Evolutionary conservation across 1,139 yeast genomes (phyloP).

Genomic region (Geotrichum candidum): DNA sequence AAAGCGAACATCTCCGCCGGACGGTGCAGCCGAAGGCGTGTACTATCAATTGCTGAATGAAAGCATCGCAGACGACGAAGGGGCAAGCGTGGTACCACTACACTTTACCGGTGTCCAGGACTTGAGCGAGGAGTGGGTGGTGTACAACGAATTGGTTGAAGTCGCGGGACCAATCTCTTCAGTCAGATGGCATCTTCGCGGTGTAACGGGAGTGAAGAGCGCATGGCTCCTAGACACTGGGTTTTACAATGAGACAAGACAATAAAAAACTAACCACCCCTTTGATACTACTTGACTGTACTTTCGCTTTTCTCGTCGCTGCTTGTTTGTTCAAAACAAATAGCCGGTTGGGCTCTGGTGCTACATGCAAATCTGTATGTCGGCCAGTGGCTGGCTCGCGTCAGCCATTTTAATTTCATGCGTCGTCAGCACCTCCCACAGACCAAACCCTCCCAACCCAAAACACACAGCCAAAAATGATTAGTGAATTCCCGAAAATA

Average conservation of each 20-base stretch:
- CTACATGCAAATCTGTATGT: not conserved
- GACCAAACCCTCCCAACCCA: not conserved
- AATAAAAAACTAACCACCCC: not conserved
- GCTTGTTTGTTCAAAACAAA: not conserved
- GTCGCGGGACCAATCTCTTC: not conserved
- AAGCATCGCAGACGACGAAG: not conserved
- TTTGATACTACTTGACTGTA: not conserved
- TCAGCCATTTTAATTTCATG: not conserved
- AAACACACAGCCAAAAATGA: not conserved
- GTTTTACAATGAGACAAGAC: constrained; percentile 14
- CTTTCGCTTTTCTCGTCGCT: not conserved
- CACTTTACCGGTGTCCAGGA: constrained; percentile 10
- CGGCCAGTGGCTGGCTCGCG: not conserved
- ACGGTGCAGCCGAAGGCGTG: constrained; percentile 1
- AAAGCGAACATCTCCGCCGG: constrained; percentile 10
- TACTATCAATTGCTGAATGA: constrained; percentile 10
- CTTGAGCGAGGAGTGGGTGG: constrained; percentile 10
- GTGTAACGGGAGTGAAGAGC: constrained; percentile 14
- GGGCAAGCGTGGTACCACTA: not conserved
- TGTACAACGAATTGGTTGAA: constrained; percentile 15
- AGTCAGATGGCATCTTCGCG: constrained; percentile 12
- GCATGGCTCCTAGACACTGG: constrained; percentile 14
- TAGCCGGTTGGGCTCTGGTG: not conserved
- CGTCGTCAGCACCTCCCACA: not conserved
- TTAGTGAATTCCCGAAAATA: not conserved